Evolutionary conservation across 306 rosid genomes (phyloP).

Genomic region (Dryas drummondii): DNA sequence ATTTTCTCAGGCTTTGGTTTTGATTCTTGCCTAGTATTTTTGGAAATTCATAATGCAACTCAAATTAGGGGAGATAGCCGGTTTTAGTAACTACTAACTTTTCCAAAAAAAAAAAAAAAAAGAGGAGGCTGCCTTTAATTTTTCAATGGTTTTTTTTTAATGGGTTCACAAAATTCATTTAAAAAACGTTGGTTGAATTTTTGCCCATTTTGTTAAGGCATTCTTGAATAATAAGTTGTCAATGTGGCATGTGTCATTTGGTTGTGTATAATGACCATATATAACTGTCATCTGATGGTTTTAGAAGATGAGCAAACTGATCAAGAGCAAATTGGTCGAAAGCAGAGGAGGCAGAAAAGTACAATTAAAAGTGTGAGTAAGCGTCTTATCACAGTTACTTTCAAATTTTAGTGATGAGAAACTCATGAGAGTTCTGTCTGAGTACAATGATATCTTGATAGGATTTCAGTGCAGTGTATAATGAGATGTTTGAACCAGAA

Average conservation of each 20-base stretch:
- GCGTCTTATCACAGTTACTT: background rate
- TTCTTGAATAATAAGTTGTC: background rate
- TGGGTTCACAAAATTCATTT: background rate
- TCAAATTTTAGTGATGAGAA: background rate
- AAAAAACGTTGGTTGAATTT: background rate
- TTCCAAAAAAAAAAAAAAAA: background rate
- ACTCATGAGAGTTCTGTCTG: background rate
- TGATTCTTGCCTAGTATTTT: background rate
- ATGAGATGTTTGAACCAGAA: background rate
- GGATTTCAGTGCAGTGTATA: background rate
- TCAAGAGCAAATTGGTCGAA: slow-evolving; percentile 37
- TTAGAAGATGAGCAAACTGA: slow-evolving; percentile 66
- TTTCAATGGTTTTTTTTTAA: background rate
- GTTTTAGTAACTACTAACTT: background rate
- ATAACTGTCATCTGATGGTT: slow-evolving; percentile 21
- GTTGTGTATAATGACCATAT: background rate
- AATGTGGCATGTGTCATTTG: background rate
- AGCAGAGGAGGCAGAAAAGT: slow-evolving; percentile 47
- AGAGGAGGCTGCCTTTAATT: background rate
- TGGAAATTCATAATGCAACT: background rate
- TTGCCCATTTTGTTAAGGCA: background rate
- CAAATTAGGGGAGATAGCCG: background rate
- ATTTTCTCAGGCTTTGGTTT: background rate
- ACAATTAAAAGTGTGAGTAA: slow-evolving; percentile 47
- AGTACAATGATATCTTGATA: background rate